Evolutionary conservation across 192 early-diverging fungal genomes (phyloP).

Genomic region (Mortierella antarctica): DNA sequence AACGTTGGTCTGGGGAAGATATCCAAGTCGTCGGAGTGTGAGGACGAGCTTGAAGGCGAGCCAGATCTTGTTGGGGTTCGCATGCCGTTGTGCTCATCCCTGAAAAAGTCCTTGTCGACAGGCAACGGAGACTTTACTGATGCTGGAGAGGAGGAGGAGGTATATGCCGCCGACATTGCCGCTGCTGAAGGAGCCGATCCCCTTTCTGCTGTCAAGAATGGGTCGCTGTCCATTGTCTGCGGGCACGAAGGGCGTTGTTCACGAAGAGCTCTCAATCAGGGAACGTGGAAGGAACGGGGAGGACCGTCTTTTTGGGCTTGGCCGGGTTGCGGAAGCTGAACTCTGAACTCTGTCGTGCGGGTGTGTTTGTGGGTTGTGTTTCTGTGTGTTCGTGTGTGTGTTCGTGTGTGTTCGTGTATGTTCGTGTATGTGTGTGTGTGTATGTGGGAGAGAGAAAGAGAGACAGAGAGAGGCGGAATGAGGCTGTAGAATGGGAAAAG

Average conservation of each 20-base stretch:
- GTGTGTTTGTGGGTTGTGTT: background rate
- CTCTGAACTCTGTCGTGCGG: no score
- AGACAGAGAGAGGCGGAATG: background rate
- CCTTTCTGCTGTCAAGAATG: no score
- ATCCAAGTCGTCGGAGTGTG: constrained; percentile 21
- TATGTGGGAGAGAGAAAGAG: background rate
- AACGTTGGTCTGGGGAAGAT: constrained; percentile 7
- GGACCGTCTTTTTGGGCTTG: constrained; percentile 18
- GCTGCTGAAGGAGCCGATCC: no score
- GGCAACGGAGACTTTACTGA: no score
- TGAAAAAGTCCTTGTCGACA: no score
- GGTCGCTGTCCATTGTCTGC: no score
- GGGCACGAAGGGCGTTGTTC: no score
- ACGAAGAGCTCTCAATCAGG: no score
- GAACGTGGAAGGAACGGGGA: no score
- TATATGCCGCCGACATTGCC: no score
- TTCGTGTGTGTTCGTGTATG: background rate
- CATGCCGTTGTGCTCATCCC: background rate
- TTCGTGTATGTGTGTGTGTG: background rate
- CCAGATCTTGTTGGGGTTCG: background rate
- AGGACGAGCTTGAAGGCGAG: constrained; percentile 11
- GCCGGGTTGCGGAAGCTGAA: no score
- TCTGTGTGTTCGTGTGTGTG: background rate
- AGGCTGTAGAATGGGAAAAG: background rate
- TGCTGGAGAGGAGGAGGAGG: no score